Percentiles rank a stretch among this genome's conserved stretches.
phyloP scores from a whole-genome alignment of 192 early-diverging fungal species.

The Rhizoclosmatium globosum region DNA sequence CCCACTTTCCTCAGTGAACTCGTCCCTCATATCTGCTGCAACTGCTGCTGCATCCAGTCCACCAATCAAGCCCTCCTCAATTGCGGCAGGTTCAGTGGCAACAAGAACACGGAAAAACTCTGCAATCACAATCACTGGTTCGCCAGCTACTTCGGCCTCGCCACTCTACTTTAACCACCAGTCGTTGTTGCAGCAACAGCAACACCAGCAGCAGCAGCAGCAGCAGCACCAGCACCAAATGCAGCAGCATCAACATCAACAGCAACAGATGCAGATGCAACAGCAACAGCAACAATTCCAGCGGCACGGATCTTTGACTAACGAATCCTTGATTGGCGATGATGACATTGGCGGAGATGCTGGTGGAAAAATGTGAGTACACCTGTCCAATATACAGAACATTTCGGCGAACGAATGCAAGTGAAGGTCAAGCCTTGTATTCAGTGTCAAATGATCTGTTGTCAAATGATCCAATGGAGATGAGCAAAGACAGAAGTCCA shows the following conservation, averaged over 20 bases:
- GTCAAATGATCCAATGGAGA: too few relatives aligned
- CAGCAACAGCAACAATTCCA: neutral
- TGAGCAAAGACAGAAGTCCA: too few relatives aligned
- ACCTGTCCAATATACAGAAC: neutral
- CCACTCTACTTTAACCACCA: neutral
- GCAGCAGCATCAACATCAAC: neutral
- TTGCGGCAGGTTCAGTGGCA: too few relatives aligned
- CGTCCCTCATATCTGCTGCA: too few relatives aligned
- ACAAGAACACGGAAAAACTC: too few relatives aligned
- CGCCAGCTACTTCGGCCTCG: too few relatives aligned
- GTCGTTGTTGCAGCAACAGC: slow-evolving; percentile 10
- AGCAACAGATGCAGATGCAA: neutral
- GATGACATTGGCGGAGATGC: neutral
- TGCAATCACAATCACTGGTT: too few relatives aligned
- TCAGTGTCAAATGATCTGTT: too few relatives aligned
- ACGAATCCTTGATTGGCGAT: neutral
- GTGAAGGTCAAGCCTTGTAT: neutral
- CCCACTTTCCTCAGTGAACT: too few relatives aligned
- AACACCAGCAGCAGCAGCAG: slow-evolving; percentile 22
- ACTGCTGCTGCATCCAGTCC: too few relatives aligned
- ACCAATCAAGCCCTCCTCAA: too few relatives aligned
- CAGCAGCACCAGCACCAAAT: slow-evolving; percentile 6
- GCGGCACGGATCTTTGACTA: neutral
- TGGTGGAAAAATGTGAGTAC: slow-evolving; percentile 10
- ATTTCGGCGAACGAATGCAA: neutral